Conservation (phyloP, 116 monocot genomes). For the Zostera marina region DNA sequence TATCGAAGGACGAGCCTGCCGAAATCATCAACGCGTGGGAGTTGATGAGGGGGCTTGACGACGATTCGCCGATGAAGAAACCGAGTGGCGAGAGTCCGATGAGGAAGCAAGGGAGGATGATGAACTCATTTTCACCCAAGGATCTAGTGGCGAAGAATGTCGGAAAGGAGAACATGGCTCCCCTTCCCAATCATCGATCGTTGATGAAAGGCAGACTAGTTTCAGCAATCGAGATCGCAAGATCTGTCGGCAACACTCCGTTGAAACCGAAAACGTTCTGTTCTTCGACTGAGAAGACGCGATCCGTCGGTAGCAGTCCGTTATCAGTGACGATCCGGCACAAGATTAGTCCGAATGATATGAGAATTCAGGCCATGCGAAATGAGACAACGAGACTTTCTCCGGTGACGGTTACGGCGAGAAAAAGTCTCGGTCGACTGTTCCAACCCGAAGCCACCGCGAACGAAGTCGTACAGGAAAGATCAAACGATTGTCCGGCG, state of each 20-base stretch:
- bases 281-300: slow-evolving; percentile 4
- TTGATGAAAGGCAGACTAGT: background rate
- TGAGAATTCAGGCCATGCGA: background rate
- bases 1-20: slow-evolving; percentile 13
- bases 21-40: slow-evolving; percentile 69
- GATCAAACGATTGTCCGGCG: slow-evolving; percentile 21
- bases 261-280: background rate
- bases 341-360: slow-evolving; percentile 1
- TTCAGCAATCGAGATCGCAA: slow-evolving; percentile 1
- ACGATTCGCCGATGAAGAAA: slow-evolving; percentile 20
- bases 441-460: slow-evolving; percentile 74
- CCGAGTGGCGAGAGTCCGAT: background rate
- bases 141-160: background rate
- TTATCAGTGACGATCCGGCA: background rate
- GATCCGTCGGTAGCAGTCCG: background rate
- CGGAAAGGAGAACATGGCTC: slow-evolving; percentile 7
- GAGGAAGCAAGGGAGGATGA: background rate
- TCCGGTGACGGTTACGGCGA: slow-evolving; percentile 5
- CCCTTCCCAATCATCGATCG: background rate
- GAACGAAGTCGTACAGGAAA: slow-evolving; percentile 32
- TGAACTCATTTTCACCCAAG: background rate
- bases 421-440: slow-evolving; percentile 37
- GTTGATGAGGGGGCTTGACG: slow-evolving; percentile 42
- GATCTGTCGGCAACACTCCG: background rate
- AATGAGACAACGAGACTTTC: background rate